Conservation (phyloP, 768 basidiomycete species). For the Pholiota conissans region DNA sequence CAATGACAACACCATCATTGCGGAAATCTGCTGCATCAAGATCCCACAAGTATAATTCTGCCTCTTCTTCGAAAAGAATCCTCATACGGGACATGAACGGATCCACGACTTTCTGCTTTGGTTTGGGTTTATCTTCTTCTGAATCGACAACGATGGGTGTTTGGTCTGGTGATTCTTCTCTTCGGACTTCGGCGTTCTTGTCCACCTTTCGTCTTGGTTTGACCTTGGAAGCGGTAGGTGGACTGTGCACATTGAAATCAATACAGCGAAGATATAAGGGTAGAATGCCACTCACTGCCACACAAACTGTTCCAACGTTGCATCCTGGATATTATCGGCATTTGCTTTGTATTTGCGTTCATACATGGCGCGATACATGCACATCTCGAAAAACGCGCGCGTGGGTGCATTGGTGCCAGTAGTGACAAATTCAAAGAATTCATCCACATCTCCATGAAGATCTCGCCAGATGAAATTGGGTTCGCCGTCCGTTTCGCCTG, state of each 20-base stretch:
- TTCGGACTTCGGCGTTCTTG: slow-evolving; percentile 14
- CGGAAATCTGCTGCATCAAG: slow-evolving; percentile 46
- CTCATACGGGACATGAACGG: slow-evolving; percentile 26
- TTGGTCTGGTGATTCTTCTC: slow-evolving; percentile 8
- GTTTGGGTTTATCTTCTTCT: neutral
- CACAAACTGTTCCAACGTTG: slow-evolving; percentile 76
- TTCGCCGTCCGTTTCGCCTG: slow-evolving; percentile 71
- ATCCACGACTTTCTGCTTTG: slow-evolving; percentile 8
- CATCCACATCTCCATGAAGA: slow-evolving; percentile 87
- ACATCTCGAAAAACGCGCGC: slow-evolving; percentile 86
- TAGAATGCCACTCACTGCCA: slow-evolving; percentile 59
- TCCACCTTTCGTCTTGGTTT: slow-evolving; percentile 32
- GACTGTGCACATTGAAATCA: slow-evolving; percentile 24
- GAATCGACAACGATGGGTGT: slow-evolving; percentile 14
- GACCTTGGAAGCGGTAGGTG: slow-evolving; percentile 29
- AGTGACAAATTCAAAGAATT: slow-evolving; percentile 92
- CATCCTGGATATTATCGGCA: slow-evolving; percentile 67
- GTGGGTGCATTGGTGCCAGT: slow-evolving; percentile 78
- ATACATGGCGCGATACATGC: slow-evolving; percentile 95
- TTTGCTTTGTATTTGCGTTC: slow-evolving; percentile 84
- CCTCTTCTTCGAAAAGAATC: slow-evolving; percentile 41
- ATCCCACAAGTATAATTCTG: slow-evolving; percentile 67
- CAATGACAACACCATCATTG: slow-evolving; percentile 53
- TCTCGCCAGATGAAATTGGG: slow-evolving; percentile 91
- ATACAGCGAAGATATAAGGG: neutral